Conservation (phyloP, 257 asterid genomes). For the Catharanthus roseus region DNA sequence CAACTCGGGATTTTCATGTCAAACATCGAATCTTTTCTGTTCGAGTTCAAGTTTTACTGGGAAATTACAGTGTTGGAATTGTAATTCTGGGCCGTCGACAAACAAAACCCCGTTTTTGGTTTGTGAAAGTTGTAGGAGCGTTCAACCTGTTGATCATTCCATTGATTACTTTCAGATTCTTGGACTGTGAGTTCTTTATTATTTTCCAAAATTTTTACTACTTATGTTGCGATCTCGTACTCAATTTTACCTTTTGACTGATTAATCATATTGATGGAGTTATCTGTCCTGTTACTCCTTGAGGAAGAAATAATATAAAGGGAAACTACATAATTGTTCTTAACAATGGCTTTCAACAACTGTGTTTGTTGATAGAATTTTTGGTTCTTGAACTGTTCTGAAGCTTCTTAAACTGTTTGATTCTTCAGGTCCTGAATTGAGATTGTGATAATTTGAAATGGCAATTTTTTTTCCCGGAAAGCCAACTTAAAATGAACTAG, state of each 20-base stretch:
- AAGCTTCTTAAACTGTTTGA: background rate
- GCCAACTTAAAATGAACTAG: background rate
- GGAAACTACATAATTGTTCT: no score
- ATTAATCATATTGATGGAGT: background rate
- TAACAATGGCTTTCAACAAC: background rate
- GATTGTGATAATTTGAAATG: background rate
- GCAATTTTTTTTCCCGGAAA: background rate
- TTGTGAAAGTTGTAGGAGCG: conserved; percentile 65
- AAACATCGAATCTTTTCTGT: conserved; percentile 26
- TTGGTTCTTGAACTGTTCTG: background rate
- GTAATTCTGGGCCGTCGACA: conserved; percentile 36
- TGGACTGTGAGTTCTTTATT: conserved; percentile 51
- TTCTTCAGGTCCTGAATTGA: background rate
- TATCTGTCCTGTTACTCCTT: no score
- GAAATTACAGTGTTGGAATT: conserved; percentile 63
- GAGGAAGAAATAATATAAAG: no score
- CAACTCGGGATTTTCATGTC: conserved; percentile 12
- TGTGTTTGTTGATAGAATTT: background rate
- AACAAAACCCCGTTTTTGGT: conserved; percentile 53
- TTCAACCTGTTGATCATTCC: conserved; percentile 65
- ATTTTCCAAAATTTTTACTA: no score
- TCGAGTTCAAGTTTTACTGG: conserved; percentile 26
- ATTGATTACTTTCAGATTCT: conserved; percentile 76
- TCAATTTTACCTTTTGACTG: no score
- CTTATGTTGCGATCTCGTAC: no score